Evolutionary conservation across 179 eudicot genomes (phyloP), one percentile per base, ranked within the genome.

Genomic region (Heliamphora pulchella): DNA sequence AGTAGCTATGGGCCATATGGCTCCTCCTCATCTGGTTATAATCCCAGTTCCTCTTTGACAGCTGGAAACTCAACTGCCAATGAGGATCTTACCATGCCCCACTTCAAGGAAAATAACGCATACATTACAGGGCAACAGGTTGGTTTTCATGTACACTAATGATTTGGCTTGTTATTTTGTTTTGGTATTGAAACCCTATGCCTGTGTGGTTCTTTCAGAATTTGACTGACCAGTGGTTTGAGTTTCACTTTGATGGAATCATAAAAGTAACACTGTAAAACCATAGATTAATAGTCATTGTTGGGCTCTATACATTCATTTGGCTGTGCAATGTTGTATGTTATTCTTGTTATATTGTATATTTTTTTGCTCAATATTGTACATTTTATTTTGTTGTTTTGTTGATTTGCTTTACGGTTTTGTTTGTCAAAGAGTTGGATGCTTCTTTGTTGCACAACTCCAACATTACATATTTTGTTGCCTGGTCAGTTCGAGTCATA

Each of bases 121-220:
- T 91, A 90, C 81, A 82, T 85, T 58, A 84, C 84, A 78, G 92
- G 94, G 78, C 97, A 91, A 80, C 97, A 94, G 97, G 98, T 94
- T 80, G 66, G 86, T 79, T 66, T 66, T 71, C n/a, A 50, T 15
- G 39, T 78, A n/a, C 14, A 46, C 39, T 66, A 50, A 14, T 51
- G 4, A 14, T 65, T 8, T 39, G 4, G 31, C 18, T 65, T 50
- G 8, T 9, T 76, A 2, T 75, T 75, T 75, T 75, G 22, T n/a
- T 18, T 78, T 41, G 39, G 31, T 68, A 58, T 78, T 68, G 64
- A 53, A 22, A 51, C 8, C 31, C 31, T 31, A 31, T 31, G 31
- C 31, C 31, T 31, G 31, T 31, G 55, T 15, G 65, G 64, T 57
- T 17, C 8, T 15, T 74, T 17, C 4, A 4, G 2, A 71, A 2